Percentiles rank a stretch among this genome's conserved stretches.
phyloP scores from a whole-genome alignment of 2,329 filamentous ascomycete genomes.

The Botrytis cinerea region DNA sequence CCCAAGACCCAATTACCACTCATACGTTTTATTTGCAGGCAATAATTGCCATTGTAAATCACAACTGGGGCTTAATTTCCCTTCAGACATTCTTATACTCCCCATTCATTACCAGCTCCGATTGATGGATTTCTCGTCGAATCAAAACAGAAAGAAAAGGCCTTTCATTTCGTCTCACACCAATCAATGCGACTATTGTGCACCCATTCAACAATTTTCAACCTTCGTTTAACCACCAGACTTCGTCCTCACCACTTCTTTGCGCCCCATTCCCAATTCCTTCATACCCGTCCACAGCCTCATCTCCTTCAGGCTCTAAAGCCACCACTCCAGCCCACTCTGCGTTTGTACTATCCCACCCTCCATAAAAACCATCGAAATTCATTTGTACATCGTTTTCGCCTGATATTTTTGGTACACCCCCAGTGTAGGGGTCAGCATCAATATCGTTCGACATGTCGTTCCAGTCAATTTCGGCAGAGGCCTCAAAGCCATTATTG shows the following conservation, averaged over 20 bases:
- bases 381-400: not conserved
- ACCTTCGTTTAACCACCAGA: constrained; percentile 4
- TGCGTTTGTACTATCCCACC: not conserved
- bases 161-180: not conserved
- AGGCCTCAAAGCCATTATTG: not conserved
- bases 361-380: not conserved
- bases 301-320: not conserved
- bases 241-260: not conserved
- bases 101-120: not conserved
- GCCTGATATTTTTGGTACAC: not conserved
- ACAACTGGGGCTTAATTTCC: too few species aligned
- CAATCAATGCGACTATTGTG: not conserved
- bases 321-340: not conserved
- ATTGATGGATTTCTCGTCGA: not conserved
- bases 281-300: constrained; percentile 1
- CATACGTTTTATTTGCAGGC: too few species aligned
- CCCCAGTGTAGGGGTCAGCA: not conserved
- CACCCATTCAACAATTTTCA: too few species aligned
- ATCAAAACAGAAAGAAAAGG: not conserved
- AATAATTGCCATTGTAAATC: not conserved
- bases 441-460: constrained; percentile 11
- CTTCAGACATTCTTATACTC: not conserved
- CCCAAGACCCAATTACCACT: not conserved
- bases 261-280: not conserved
- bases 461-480: not conserved